Percentiles rank a stretch among this genome's conserved stretches.
Evolutionary conservation across 192 early-diverging fungal genomes (phyloP).

Genomic region (Physocladia obscura): DNA sequence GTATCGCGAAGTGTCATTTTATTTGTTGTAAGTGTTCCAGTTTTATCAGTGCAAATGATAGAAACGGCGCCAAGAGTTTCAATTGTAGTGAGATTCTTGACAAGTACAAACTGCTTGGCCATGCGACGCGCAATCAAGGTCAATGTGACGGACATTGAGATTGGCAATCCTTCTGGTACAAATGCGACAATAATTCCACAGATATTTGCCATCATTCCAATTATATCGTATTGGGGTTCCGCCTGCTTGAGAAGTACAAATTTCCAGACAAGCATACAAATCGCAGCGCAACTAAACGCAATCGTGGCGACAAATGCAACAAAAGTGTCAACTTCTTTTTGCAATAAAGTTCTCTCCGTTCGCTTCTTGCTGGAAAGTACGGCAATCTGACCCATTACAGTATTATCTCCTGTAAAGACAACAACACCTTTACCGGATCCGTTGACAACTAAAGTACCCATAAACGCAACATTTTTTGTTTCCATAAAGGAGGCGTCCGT

Average conservation of each 20-base stretch:
- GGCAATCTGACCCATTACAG: slow-evolving; percentile 76
- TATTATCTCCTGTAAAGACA: slow-evolving; percentile 71
- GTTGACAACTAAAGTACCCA: slow-evolving; percentile 68
- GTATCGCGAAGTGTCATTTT: slow-evolving; percentile 55
- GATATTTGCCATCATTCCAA: slow-evolving; percentile 29
- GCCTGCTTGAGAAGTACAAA: slow-evolving; percentile 9
- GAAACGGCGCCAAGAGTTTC: slow-evolving; percentile 84
- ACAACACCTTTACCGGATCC: slow-evolving; percentile 76
- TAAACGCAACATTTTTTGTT: slow-evolving; percentile 80
- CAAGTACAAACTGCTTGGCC: slow-evolving; percentile 64
- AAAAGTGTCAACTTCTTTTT: slow-evolving; percentile 65
- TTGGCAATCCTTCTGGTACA: slow-evolving; percentile 68
- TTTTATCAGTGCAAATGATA: slow-evolving; percentile 82
- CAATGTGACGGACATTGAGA: slow-evolving; percentile 73
- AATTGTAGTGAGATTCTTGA: slow-evolving; percentile 80
- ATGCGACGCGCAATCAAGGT: slow-evolving; percentile 75
- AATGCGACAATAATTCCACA: slow-evolving; percentile 37
- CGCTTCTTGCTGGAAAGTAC: slow-evolving; percentile 46
- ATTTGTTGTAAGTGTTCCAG: slow-evolving; percentile 85
- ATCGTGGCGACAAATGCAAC: slow-evolving; percentile 67
- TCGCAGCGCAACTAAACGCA: neutral
- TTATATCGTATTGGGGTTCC: slow-evolving; percentile 20
- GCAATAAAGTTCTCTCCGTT: slow-evolving; percentile 50
- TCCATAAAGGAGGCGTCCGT: slow-evolving; percentile 78
- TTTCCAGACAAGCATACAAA: slow-evolving; percentile 26